A percentile compares a stretch with the other conserved stretches of the same genome.
These are phyloP conservation scores for Geotrichum candidum DNA, from an alignment of 1,139 yeast genomes.

Conservation along the genomic window DNA sequence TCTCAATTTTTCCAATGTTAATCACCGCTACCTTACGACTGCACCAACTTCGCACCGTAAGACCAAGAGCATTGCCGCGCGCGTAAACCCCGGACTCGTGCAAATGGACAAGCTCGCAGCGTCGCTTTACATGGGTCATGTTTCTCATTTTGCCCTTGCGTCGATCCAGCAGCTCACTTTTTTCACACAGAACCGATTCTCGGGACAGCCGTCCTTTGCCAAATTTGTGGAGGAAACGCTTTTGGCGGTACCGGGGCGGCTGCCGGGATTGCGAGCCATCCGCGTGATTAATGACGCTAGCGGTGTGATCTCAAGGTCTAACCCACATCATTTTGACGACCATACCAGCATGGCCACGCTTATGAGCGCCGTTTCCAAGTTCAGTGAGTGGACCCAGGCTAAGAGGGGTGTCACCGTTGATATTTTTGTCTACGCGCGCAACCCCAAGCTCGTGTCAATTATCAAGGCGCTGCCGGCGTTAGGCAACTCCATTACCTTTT, in stretches of 20 bases:
- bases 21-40: neutral
- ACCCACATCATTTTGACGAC: conserved; percentile 6
- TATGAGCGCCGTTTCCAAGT: neutral
- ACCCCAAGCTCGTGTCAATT: neutral
- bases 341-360: neutral
- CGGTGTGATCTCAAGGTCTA: neutral
- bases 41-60: neutral
- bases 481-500: neutral
- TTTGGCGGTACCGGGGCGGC: neutral
- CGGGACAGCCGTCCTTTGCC: neutral
- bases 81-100: neutral
- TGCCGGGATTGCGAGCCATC: neutral
- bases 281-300: conserved; percentile 7
- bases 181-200: conserved; percentile 4
- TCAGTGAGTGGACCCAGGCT: neutral
- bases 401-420: neutral
- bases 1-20: neutral
- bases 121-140: neutral
- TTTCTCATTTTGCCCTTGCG: neutral
- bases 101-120: neutral
- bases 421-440: neutral
- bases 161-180: conserved; percentile 4
- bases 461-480: neutral
- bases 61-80: conserved; percentile 3
- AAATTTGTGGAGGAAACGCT: neutral